phyloP scores from a whole-genome alignment of 148 eudicot species.

The Vaccinium corymbosum region DNA sequence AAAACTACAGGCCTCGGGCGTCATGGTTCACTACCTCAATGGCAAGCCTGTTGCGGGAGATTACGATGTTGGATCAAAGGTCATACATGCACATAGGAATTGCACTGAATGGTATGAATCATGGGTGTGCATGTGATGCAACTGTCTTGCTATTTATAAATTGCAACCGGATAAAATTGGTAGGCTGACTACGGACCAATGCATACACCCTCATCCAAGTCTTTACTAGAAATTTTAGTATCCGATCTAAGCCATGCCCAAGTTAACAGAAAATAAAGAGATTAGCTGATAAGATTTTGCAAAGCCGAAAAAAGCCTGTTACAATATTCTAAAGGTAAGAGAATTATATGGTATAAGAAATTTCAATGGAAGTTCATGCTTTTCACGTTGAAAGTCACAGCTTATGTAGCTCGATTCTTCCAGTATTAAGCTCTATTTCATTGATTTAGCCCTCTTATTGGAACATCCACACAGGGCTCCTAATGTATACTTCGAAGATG shows the following conservation, averaged over 20 bases:
- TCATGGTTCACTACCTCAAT: constrained; percentile 59
- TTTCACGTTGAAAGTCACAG: neutral
- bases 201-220: neutral
- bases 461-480: constrained; percentile 72
- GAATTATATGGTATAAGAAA: neutral
- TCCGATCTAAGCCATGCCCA: neutral
- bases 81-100: constrained; percentile 67
- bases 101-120: constrained; percentile 76
- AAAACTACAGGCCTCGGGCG: constrained; percentile 63
- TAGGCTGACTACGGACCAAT: neutral
- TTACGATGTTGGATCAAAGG: constrained; percentile 37
- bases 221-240: neutral
- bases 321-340: neutral
- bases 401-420: neutral
- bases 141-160: neutral
- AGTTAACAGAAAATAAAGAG: neutral
- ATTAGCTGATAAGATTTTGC: neutral
- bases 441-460: neutral
- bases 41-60: constrained; percentile 62
- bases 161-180: neutral
- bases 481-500: constrained; percentile 49
- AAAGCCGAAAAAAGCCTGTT: neutral
- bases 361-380: neutral
- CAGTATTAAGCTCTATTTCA: neutral
- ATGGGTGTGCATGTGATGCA: neutral